phyloP scores from a whole-genome alignment of 805 yeast species.

The Suhomyces emberorum region DNA sequence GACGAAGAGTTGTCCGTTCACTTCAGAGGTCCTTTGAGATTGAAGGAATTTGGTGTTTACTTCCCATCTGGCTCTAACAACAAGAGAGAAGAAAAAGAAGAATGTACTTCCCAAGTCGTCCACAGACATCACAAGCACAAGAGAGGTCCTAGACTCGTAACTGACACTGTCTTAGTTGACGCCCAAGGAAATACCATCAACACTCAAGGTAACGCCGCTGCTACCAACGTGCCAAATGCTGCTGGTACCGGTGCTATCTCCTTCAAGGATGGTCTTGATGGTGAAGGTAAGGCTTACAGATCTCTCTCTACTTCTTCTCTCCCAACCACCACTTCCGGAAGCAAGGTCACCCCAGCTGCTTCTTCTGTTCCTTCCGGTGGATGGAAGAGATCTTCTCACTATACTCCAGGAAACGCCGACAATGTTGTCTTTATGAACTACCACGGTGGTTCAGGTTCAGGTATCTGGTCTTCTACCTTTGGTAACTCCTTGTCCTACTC shows the following conservation, averaged over 20 bases:
- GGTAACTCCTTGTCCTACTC: slow-evolving; percentile 92
- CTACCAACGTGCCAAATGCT: slow-evolving; percentile 13
- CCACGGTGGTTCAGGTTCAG: slow-evolving; percentile 86
- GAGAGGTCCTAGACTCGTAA: slow-evolving; percentile 68
- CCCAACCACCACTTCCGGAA: slow-evolving; percentile 12
- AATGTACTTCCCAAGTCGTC: slow-evolving; percentile 44
- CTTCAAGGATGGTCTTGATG: slow-evolving; percentile 7
- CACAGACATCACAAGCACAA: slow-evolving; percentile 49
- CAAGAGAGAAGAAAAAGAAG: slow-evolving; percentile 45
- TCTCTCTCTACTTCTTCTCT: slow-evolving; percentile 9
- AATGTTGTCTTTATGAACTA: slow-evolving; percentile 84
- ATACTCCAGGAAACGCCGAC: slow-evolving; percentile 61
- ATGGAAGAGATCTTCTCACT: slow-evolving; percentile 75
- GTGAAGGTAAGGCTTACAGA: slow-evolving; percentile 9
- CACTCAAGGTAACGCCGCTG: slow-evolving; percentile 10
- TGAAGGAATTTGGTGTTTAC: slow-evolving; percentile 87
- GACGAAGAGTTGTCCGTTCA: slow-evolving; percentile 86
- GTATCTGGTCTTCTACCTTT: slow-evolving; percentile 79
- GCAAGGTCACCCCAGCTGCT: slow-evolving; percentile 1
- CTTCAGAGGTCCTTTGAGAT: slow-evolving; percentile 84
- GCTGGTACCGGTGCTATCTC: slow-evolving; percentile 16
- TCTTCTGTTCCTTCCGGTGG: slow-evolving; percentile 42
- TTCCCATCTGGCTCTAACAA: slow-evolving; percentile 50
- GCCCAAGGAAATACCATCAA: slow-evolving; percentile 44
- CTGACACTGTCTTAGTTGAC: slow-evolving; percentile 74